Percentiles rank a stretch among this genome's conserved stretches.
Conservation (phyloP, 352 stramenopile genomes). For the Globisporangium rhizosaccharum region DNA sequence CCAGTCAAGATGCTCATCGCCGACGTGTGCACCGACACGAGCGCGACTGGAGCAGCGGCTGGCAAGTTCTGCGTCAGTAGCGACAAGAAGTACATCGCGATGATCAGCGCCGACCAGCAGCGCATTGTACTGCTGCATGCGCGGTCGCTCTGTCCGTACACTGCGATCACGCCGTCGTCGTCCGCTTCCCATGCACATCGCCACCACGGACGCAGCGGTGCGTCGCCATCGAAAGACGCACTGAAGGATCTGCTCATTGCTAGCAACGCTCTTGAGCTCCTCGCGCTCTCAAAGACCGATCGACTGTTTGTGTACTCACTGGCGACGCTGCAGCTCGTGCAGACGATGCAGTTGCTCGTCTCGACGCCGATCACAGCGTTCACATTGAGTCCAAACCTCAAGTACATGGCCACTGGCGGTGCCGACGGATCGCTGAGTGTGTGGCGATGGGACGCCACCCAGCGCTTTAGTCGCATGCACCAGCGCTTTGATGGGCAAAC, state of each 20-base stretch:
- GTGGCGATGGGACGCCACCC: slow-evolving; percentile 49
- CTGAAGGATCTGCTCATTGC: slow-evolving; percentile 45
- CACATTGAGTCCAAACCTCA: slow-evolving; percentile 44
- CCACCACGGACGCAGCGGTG: background rate
- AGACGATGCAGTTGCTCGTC: slow-evolving; percentile 48
- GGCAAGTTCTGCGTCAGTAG: slow-evolving; percentile 33
- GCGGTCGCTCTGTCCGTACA: slow-evolving; percentile 28
- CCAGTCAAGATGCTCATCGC: slow-evolving; percentile 67
- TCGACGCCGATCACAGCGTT: slow-evolving; percentile 47
- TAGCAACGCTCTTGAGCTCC: slow-evolving; percentile 36
- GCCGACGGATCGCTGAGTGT: slow-evolving; percentile 52
- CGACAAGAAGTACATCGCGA: slow-evolving; percentile 31
- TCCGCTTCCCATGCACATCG: slow-evolving; percentile 4
- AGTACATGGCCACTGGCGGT: slow-evolving; percentile 61
- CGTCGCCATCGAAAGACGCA: slow-evolving; percentile 2
- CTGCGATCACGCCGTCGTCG: slow-evolving; percentile 28
- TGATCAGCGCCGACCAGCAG: slow-evolving; percentile 25
- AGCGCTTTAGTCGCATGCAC: slow-evolving; percentile 46
- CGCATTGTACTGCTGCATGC: slow-evolving; percentile 34
- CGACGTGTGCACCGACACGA: slow-evolving; percentile 22
- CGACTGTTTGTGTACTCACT: slow-evolving; percentile 56
- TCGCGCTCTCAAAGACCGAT: slow-evolving; percentile 44
- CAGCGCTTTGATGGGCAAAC: slow-evolving; percentile 50
- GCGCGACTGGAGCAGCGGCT: background rate
- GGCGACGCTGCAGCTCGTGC: slow-evolving; percentile 22